These are phyloP conservation scores for Podila horticola DNA, from an alignment of 192 early-diverging fungal genomes.

Conservation along the genomic window DNA sequence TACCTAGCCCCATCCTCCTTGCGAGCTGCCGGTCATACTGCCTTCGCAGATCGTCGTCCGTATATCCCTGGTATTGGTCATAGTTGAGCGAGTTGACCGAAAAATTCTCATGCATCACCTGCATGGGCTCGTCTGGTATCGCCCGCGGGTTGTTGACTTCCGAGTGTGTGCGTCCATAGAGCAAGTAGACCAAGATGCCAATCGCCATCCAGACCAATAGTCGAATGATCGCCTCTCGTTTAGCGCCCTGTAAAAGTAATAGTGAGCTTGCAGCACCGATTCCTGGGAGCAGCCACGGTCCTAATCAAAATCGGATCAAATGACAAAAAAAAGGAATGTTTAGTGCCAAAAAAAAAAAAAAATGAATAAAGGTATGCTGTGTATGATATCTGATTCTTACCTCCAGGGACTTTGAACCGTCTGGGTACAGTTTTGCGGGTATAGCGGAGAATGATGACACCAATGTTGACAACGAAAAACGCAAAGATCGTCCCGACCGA, in stretches of 20 bases:
- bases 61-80: constrained; percentile 8
- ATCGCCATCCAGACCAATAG: constrained; percentile 82
- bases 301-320: constrained; percentile 8
- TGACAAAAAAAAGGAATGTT: constrained; percentile 12
- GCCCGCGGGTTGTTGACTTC: constrained; percentile 53
- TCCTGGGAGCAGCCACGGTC: constrained; percentile 72
- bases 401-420: constrained; percentile 79
- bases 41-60: constrained; percentile 25
- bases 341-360: background rate
- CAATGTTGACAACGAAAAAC: constrained; percentile 85
- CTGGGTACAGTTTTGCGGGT: constrained; percentile 75
- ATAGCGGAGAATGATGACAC: constrained; percentile 78
- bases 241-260: constrained; percentile 74
- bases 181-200: constrained; percentile 79
- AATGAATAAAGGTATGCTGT: background rate
- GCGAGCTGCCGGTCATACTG: constrained; percentile 39
- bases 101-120: constrained; percentile 33
- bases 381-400: constrained; percentile 9
- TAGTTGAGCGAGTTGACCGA: constrained; percentile 5
- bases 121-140: constrained; percentile 25
- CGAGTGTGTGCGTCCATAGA: constrained; percentile 75
- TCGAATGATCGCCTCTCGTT: constrained; percentile 73
- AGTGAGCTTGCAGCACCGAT: constrained; percentile 67
- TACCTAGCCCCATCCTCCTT: constrained; percentile 2
- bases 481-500: constrained; percentile 87